These are phyloP conservation scores for Rhynchosporium secalis DNA, from an alignment of 2,329 filamentous ascomycete species.

Conservation along the genomic window DNA sequence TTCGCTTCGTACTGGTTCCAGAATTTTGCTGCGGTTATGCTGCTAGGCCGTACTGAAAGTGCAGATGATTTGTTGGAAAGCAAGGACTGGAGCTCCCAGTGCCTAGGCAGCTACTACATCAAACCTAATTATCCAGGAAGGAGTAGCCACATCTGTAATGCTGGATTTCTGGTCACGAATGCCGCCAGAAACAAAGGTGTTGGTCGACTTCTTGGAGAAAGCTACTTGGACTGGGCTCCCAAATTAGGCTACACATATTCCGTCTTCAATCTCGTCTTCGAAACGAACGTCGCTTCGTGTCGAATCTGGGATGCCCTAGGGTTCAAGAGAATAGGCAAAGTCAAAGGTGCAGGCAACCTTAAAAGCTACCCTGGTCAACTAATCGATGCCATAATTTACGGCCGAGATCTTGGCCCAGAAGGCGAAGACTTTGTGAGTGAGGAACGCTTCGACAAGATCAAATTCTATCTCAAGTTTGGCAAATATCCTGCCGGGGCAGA, in stretches of 20 bases:
- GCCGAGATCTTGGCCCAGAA: slow-evolving; percentile 57
- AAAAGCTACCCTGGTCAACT: slow-evolving; percentile 52
- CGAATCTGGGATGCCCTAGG: slow-evolving; percentile 73
- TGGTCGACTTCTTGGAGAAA: slow-evolving; percentile 56
- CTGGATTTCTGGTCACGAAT: slow-evolving; percentile 57
- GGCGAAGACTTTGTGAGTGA: slow-evolving; percentile 85
- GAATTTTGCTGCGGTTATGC: slow-evolving; percentile 71
- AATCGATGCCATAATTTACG: slow-evolving; percentile 62
- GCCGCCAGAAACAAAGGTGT: slow-evolving; percentile 56
- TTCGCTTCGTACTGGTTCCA: slow-evolving; percentile 74
- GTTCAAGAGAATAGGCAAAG: slow-evolving; percentile 70
- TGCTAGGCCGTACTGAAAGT: slow-evolving; percentile 62
- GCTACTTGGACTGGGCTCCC: slow-evolving; percentile 58
- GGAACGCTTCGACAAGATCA: slow-evolving; percentile 98
- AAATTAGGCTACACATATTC: slow-evolving; percentile 68
- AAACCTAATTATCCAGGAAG: slow-evolving; percentile 75
- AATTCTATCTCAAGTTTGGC: slow-evolving; percentile 92
- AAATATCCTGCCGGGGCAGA: slow-evolving; percentile 93
- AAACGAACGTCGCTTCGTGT: slow-evolving; percentile 70
- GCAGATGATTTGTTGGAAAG: slow-evolving; percentile 50
- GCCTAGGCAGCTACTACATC: slow-evolving; percentile 71
- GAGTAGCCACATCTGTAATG: slow-evolving; percentile 72
- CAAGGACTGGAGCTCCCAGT: slow-evolving; percentile 64
- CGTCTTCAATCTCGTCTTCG: slow-evolving; percentile 75
- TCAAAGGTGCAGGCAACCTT: slow-evolving; percentile 56